phyloP scores from a whole-genome alignment of 2,329 filamentous ascomycete genomes.

The Periglandula ipomoeae region DNA sequence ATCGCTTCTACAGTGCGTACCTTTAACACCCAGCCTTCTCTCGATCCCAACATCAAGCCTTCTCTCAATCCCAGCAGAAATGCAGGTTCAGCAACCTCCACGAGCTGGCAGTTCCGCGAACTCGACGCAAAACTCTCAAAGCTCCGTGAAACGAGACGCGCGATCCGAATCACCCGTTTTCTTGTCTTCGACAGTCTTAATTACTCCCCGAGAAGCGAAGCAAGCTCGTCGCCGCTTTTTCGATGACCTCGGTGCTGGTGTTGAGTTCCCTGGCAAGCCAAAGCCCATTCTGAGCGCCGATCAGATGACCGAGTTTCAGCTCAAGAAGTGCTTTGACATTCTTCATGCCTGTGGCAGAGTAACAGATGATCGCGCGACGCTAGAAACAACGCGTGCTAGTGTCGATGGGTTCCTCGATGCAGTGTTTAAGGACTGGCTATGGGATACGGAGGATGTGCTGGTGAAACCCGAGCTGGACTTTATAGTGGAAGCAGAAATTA shows the following conservation, averaged over 20 bases:
- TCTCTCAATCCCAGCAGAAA: not conserved
- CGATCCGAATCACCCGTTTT: constrained; percentile 12
- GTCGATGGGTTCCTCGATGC: constrained; percentile 24
- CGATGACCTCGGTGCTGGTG: constrained; percentile 14
- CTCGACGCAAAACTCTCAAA: not conserved
- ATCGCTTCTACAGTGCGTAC: too few species aligned
- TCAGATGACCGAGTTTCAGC: constrained; percentile 17
- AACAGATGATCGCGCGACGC: constrained; percentile 15
- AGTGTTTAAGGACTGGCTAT: constrained; percentile 20
- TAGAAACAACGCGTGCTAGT: constrained; percentile 18
- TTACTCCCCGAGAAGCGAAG: not conserved
- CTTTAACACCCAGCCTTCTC: not conserved
- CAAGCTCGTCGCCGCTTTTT: constrained; percentile 14
- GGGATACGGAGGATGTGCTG: constrained; percentile 6
- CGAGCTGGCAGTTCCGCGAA: not conserved
- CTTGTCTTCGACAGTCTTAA: constrained; percentile 5
- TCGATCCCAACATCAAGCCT: not conserved
- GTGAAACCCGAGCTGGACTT: constrained; percentile 21
- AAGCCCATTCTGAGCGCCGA: constrained; percentile 16
- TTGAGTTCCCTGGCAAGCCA: constrained; percentile 10
- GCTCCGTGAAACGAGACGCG: not conserved
- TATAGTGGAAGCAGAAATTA: constrained; percentile 17
- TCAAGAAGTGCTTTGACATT: constrained; percentile 23
- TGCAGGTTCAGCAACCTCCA: not conserved
- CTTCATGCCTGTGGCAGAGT: constrained; percentile 22